Evolutionary conservation across 192 early-diverging fungal species (phyloP), one percentile per base, ranked within the genome.

Genomic region (Diversispora epigaea): DNA sequence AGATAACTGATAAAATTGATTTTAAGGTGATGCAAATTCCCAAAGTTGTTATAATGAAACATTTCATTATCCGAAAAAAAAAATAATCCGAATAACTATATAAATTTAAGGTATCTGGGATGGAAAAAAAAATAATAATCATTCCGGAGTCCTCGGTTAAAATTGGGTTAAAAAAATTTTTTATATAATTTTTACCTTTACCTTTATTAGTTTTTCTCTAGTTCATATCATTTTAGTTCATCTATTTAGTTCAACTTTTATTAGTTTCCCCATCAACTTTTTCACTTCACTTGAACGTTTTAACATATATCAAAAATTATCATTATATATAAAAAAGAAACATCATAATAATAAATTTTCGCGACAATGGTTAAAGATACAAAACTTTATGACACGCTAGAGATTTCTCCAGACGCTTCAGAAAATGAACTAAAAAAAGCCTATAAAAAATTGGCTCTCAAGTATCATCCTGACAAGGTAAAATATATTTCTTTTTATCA

Each of bases 391-490:
- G 95, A 99, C 60, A 73, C 88, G 12, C 87, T 99, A 44, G 97
- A 89, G 65, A 91, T 96, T 52, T 47, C 80, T 54, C 90, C 94
- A 25, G 65, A 61, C 17, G 92, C 91, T 62, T 85, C 85, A 74
- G 96, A 98, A 25, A 45, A 78, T 65, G 94, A 97, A 58, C 83
- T 99, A 78, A 99, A 97, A 83, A 99, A 97, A 84, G 94, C 96
- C 8, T 97, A 97, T 88, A 81, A 93, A 66, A 99, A 99, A 80
- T 85, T 96, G 44, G 97, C 97, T 15, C 84, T 98, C 60, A 94
- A 94, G 72, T 95, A 88, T 64, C 89, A 89, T 73, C 93, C 93
- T 17, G 93, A 95, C 79, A 95, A 93, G 87, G 89, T 91, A 87
- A 17, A n/a, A 68, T 11, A 68, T 21, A 46, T 68, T 11, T 62